Evolutionary conservation across 257 asterid species (phyloP), one percentile per base, ranked within the genome.

Genomic region (Salvia rosmarinus): DNA sequence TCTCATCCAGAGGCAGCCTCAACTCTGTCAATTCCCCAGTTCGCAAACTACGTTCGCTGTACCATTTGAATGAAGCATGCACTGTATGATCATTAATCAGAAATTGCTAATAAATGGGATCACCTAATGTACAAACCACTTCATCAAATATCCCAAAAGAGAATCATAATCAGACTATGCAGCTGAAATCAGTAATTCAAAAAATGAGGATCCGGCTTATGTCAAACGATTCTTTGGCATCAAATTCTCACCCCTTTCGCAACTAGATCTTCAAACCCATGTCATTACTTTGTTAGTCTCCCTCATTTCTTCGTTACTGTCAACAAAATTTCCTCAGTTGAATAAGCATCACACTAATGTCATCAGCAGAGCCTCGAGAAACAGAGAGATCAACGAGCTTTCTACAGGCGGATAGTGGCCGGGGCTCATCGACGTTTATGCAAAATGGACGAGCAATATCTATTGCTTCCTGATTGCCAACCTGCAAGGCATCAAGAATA

Each of bases 381-480:
- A 78, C 82, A 12, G 98, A 81, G 68, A 90, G 83, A 9, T 93
- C 95, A 9, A 81, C 84, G 2, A 93, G 96, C 75, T 82, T 84
- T 78, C 76, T 86, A 68, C 97, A 93, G 0, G 96, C 97, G 0
- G 83, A 74, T n/a, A 89, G 35, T 0, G 80, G 74, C 64, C 73
- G 78, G 0, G 89, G 88, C 59, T 82, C 78, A 5, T 79, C 78
- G 4, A 64, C 34, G 65, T 78, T 77, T 1, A 78, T 6, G 63
- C 89, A 87, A 14, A 80, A 62, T 5, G 86, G 81, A 0, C 89
- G 88, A 13, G 83, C 88, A 17, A 84, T 68, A 60, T 90, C 96
- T 54, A 89, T 46, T 0, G 96, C 98, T 81, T 93, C 98, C 59
- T 93, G 97, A 73, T 90, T 93, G 72, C 83, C 77, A 50, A 93